Percentiles rank a stretch among this genome's conserved stretches.
Conservation (phyloP, 306 rosid species). For the Carpinus viminea region DNA sequence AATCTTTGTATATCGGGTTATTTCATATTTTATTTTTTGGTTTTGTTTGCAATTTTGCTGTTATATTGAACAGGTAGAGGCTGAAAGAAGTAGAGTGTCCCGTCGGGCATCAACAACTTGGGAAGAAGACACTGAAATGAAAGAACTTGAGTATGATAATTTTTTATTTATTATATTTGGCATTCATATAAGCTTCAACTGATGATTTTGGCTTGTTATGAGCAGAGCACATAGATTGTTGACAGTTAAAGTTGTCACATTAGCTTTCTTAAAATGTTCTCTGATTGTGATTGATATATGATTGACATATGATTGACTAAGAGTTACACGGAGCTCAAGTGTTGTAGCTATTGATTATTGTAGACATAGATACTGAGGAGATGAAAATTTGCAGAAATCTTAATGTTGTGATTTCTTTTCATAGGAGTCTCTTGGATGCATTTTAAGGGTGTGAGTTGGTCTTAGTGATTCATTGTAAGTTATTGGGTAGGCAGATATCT, state of each 20-base stretch:
- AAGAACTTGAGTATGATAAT: conserved; percentile 84
- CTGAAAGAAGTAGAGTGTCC: conserved; percentile 77
- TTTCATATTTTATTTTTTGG: background rate
- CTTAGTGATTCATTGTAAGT: background rate
- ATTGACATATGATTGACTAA: too few relatives aligned
- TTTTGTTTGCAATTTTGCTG: conserved; percentile 8
- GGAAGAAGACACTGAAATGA: conserved; percentile 94
- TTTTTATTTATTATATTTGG: conserved; percentile 24
- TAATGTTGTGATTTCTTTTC: background rate
- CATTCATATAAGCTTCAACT: background rate
- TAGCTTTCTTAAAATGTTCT: background rate
- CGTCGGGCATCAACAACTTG: conserved; percentile 86
- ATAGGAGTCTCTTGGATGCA: background rate
- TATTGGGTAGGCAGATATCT: conserved; percentile 4
- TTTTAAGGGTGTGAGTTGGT: background rate
- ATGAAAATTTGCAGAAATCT: background rate
- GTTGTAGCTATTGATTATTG: background rate
- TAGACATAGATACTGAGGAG: background rate
- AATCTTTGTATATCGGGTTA: background rate
- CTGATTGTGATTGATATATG: background rate
- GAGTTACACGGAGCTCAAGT: background rate
- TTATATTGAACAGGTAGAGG: conserved; percentile 70
- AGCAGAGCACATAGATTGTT: background rate
- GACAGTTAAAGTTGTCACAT: background rate
- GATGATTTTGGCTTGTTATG: background rate